These are phyloP conservation scores for Fomitopsis serialis DNA, from an alignment of 768 basidiomycete genomes.

Conservation along the genomic window DNA sequence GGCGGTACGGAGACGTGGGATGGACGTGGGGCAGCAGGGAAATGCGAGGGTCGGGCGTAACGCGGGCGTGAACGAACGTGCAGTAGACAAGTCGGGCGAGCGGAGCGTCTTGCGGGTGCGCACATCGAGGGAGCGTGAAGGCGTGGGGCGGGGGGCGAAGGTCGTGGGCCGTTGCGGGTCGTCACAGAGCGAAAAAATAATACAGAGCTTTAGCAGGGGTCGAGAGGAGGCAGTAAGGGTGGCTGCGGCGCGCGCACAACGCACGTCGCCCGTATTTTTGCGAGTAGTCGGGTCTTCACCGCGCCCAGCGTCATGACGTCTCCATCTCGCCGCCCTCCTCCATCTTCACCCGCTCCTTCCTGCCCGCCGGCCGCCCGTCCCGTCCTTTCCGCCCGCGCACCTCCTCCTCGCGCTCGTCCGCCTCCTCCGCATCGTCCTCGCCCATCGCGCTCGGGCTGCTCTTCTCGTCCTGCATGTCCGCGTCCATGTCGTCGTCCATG, in stretches of 20 bases:
- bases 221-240: too few species aligned
- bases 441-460: conserved; percentile 18
- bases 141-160: too few species aligned
- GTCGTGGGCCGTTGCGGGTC: too few species aligned
- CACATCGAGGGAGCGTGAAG: too few species aligned
- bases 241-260: too few species aligned
- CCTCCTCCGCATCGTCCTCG: conserved; percentile 10
- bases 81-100: too few species aligned
- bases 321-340: conserved; percentile 26
- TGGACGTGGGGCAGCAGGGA: too few species aligned
- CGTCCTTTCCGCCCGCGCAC: conserved; percentile 22
- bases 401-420: conserved; percentile 12
- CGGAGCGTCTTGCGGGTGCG: too few species aligned
- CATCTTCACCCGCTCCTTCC: conserved; percentile 17
- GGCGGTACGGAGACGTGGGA: not conserved
- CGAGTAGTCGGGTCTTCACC: not conserved
- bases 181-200: too few species aligned
- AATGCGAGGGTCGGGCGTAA: too few species aligned
- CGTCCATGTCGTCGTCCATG: conserved; percentile 10
- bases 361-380: conserved; percentile 18
- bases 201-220: too few species aligned
- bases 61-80: too few species aligned
- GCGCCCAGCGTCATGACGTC: conserved; percentile 8
- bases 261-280: not conserved
- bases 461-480: conserved; percentile 8